Conservation (phyloP, 345 rosid genomes). For the Heritiera littoralis region DNA sequence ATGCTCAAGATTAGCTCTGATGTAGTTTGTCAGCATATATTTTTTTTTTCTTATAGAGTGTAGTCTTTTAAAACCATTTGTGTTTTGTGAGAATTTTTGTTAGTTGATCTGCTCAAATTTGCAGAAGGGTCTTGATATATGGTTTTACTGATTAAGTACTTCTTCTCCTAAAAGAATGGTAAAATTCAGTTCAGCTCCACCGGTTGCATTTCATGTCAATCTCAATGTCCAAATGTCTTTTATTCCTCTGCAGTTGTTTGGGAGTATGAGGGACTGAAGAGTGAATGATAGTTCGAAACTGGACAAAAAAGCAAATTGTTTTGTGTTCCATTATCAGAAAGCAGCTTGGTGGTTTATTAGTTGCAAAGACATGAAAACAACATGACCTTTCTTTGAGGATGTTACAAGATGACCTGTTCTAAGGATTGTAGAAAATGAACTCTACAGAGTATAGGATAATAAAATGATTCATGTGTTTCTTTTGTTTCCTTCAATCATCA, state of each 20-base stretch:
- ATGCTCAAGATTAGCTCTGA: conserved; percentile 21
- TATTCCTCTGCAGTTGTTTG: conserved; percentile 4
- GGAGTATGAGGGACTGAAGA: conserved; percentile 3
- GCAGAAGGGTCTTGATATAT: conserved; percentile 6
- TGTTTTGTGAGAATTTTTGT: not conserved
- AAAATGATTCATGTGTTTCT: not conserved
- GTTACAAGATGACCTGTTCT: not conserved
- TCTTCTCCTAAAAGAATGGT: conserved; percentile 7
- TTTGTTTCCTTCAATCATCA: not conserved
- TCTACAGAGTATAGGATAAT: not conserved
- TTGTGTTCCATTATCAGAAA: not conserved
- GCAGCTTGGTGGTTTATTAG: not conserved
- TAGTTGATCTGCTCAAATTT: not conserved
- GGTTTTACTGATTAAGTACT: conserved; percentile 7
- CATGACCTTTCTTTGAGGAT: not conserved
- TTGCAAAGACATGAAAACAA: not conserved
- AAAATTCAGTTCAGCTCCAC: not conserved
- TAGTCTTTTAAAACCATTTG: not conserved
- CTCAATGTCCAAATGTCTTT: conserved; percentile 11
- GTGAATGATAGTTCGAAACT: not conserved
- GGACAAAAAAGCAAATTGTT: not conserved
- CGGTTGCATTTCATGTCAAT: not conserved
- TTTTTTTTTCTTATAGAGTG: conserved; percentile 1
- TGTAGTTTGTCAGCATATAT: conserved; percentile 20
- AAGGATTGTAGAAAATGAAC: not conserved